These are phyloP conservation scores for Colletotrichum neosansevieriae DNA, from an alignment of 2,329 filamentous ascomycete species.

Conservation along the genomic window DNA sequence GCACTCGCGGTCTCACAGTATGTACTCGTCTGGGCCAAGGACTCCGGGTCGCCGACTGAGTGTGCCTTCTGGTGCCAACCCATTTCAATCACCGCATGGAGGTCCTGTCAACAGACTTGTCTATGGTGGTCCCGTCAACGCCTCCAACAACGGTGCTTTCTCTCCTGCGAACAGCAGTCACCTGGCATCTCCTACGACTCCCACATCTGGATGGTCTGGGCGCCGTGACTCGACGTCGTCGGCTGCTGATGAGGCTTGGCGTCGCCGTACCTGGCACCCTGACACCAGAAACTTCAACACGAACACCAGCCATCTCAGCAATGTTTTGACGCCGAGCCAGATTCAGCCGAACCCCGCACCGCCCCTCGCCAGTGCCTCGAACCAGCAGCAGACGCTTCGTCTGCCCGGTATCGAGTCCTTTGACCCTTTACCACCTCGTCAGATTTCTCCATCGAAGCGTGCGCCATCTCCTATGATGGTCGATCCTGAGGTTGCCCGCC, in stretches of 20 bases:
- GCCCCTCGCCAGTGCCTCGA: constrained; percentile 59
- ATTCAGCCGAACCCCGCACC: constrained; percentile 66
- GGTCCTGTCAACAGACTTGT: constrained; percentile 67
- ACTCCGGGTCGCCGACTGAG: constrained; percentile 82
- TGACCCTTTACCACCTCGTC: constrained; percentile 76
- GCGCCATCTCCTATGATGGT: constrained; percentile 82
- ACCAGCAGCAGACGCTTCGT: constrained; percentile 71
- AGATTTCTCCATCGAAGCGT: constrained; percentile 72
- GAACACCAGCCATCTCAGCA: constrained; percentile 77
- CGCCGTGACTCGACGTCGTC: constrained; percentile 74
- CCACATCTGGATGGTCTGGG: constrained; percentile 68
- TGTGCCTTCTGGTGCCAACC: constrained; percentile 80
- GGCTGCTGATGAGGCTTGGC: constrained; percentile 79
- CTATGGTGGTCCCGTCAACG: constrained; percentile 65
- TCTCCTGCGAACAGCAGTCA: constrained; percentile 69
- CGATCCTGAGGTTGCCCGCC: constrained; percentile 64
- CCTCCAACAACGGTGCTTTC: constrained; percentile 67
- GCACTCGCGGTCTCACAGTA: constrained; percentile 77
- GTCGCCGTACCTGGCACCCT: constrained; percentile 91
- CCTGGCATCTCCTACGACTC: constrained; percentile 73
- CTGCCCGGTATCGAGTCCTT: constrained; percentile 95
- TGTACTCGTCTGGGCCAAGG: constrained; percentile 74
- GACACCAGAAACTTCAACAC: constrained; percentile 75
- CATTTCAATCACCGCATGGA: constrained; percentile 76
- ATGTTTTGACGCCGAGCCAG: constrained; percentile 77